Base-by-base conservation (phyloP, 257 asterid genomes). In the Nicotiana otophora region DNA sequence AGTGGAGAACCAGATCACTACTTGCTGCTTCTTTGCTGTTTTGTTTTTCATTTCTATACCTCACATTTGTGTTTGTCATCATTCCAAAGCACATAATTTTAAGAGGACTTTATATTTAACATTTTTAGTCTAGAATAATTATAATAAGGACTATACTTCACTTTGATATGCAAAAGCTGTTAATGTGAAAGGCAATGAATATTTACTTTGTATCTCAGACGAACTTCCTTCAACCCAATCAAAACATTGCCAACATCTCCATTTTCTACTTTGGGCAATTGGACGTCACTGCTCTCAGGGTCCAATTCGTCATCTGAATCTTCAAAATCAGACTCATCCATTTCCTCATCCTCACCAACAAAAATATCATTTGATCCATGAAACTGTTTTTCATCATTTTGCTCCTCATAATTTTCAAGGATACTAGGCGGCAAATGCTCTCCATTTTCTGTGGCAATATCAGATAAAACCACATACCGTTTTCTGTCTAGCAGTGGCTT, bases 401-500 rank as follows among this genome's bases (percentile, higher is more conserved):
- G 88, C 74, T 92, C 92, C 88, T 81, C 89, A 54, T 31, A 74
- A 66, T 86, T 82, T 83, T 81, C 91, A 82, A 81, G 63, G 83
- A 74, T 82, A 82, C 84, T 57, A 42, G 77, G 86, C 17, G 89
- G 62, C 84, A 77, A 80, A 46, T 85, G 82, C 77, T 85, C 92
- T 77, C 92, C 97, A 83, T 82, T 83, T 76, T 54, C 87, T 70
- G 89, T 31, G 84, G 90, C 62, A 77, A 82, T 80, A 84, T 94
- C 98, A 46, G 99, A 94, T 63, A 96, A 85, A 76, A 91, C 94
- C 67, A 87, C 94, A 78, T 91, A 92, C 30, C 86, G 90, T 84
- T 89, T 90, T 87, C 90, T 88, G 84, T 94, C 98, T 19, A 96
- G 94, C 84, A 88, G 82, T 61, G 93, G 95, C 92, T 89, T 93